Evolutionary conservation across 2,329 filamentous ascomycete species (phyloP).

Genomic region (Trichoderma arundinaceum): DNA sequence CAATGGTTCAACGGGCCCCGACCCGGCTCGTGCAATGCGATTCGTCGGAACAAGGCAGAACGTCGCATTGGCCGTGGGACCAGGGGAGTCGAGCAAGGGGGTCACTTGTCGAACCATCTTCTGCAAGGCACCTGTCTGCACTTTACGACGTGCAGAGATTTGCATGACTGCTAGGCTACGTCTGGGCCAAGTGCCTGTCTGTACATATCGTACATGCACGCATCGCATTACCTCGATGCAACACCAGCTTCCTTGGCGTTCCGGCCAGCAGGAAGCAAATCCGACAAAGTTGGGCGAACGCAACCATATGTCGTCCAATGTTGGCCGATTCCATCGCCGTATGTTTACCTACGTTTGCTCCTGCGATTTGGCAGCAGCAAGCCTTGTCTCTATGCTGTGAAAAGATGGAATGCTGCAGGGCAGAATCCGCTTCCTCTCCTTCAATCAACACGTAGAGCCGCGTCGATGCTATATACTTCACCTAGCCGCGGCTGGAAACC

Average conservation of each 20-base stretch:
- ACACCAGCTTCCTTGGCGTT: not conserved
- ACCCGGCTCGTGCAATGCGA: not conserved
- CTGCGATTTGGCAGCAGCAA: not conserved
- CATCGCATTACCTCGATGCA: not conserved
- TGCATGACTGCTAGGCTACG: conserved; percentile 6
- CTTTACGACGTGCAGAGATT: conserved; percentile 25
- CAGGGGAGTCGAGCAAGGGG: conserved; percentile 8
- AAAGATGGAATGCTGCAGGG: not conserved
- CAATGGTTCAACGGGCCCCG: conserved; percentile 5
- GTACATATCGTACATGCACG: not conserved
- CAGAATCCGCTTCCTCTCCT: not conserved
- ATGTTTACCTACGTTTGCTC: not conserved
- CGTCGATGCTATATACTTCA: not conserved
- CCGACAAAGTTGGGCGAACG: not conserved
- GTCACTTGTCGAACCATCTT: conserved; percentile 22
- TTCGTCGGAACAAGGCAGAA: not conserved
- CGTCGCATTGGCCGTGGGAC: conserved; percentile 22
- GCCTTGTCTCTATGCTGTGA: not conserved
- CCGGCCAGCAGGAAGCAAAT: conserved; percentile 4
- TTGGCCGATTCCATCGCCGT: conserved; percentile 4
- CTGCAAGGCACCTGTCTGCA: conserved; percentile 28
- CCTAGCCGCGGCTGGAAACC: not conserved
- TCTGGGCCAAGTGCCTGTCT: not conserved
- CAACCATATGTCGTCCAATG: not conserved
- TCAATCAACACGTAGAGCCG: not conserved